Conservation (phyloP, 2,329 filamentous ascomycete species). For the Zalaria sp. region DNA sequence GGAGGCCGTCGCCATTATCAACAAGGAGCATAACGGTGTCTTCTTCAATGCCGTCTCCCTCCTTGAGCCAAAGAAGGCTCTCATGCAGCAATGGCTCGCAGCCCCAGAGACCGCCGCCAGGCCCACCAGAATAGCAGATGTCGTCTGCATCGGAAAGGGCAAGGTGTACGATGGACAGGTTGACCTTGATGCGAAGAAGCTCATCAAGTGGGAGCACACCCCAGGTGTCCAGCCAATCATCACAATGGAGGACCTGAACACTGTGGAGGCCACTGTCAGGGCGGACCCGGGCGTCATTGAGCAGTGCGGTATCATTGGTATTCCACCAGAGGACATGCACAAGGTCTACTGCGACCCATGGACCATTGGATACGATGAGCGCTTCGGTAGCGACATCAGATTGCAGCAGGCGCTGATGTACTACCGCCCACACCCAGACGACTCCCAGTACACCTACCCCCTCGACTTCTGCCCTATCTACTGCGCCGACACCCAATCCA, state of each 20-base stretch:
- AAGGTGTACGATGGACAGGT: conserved; percentile 75
- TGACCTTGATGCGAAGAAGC: conserved; percentile 50
- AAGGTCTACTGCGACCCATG: conserved; percentile 94
- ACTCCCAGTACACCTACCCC: conserved; percentile 81
- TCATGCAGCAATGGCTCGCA: conserved; percentile 69
- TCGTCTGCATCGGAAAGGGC: conserved; percentile 66
- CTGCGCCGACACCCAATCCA: conserved; percentile 63
- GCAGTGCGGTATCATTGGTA: conserved; percentile 72
- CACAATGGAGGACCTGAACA: conserved; percentile 77
- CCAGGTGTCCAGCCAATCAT: conserved; percentile 43
- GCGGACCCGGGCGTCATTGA: conserved; percentile 79
- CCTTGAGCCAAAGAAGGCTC: conserved; percentile 70
- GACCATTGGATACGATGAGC: conserved; percentile 90
- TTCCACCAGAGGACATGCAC: conserved; percentile 73
- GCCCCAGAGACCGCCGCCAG: conserved; percentile 45
- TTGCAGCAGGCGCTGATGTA: conserved; percentile 94
- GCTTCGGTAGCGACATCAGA: conserved; percentile 63
- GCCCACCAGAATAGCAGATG: conserved; percentile 62
- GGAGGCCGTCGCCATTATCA: conserved; percentile 52
- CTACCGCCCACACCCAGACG: conserved; percentile 72
- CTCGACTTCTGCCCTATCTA: conserved; percentile 91
- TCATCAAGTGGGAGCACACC: conserved; percentile 61
- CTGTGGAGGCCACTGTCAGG: conserved; percentile 62
- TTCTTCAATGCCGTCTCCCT: conserved; percentile 80
- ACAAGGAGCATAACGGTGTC: conserved; percentile 54